Evolutionary conservation across 106 monocot species (phyloP).

Genomic region (Dendrobium huoshanense): DNA sequence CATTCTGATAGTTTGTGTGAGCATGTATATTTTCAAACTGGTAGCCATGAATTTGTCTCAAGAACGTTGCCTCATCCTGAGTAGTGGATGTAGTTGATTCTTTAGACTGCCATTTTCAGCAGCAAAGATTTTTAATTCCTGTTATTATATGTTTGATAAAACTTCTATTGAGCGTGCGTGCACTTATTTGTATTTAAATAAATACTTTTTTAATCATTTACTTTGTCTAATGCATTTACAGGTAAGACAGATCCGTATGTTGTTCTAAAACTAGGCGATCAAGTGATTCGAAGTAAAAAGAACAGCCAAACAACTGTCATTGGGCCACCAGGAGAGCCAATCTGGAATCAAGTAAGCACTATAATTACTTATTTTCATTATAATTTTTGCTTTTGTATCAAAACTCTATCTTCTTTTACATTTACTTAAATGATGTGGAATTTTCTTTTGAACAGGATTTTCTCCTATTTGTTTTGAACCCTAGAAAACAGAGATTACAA

Average conservation of each 20-base stretch:
- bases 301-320: slow-evolving; percentile 94
- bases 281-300: slow-evolving; percentile 85
- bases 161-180: background rate
- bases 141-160: background rate
- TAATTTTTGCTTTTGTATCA: slow-evolving; percentile 5
- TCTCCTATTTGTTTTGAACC: slow-evolving; percentile 82
- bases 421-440: background rate
- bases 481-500: slow-evolving; percentile 59
- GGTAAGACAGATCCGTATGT: slow-evolving; percentile 98
- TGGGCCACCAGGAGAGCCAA: slow-evolving; percentile 90
- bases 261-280: slow-evolving; percentile 74
- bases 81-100: background rate
- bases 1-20: background rate
- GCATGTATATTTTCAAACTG: background rate
- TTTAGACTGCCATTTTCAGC: background rate
- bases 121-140: background rate
- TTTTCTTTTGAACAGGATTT: slow-evolving; percentile 64
- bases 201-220: background rate
- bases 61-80: background rate
- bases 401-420: slow-evolving; percentile 4
- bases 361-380: background rate
- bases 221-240: slow-evolving; percentile 20
- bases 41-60: background rate
- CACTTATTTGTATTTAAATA: background rate
- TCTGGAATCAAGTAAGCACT: slow-evolving; percentile 83